Evolutionary conservation across 306 rosid species (phyloP).

Genomic region (Fragaria ananassa): DNA sequence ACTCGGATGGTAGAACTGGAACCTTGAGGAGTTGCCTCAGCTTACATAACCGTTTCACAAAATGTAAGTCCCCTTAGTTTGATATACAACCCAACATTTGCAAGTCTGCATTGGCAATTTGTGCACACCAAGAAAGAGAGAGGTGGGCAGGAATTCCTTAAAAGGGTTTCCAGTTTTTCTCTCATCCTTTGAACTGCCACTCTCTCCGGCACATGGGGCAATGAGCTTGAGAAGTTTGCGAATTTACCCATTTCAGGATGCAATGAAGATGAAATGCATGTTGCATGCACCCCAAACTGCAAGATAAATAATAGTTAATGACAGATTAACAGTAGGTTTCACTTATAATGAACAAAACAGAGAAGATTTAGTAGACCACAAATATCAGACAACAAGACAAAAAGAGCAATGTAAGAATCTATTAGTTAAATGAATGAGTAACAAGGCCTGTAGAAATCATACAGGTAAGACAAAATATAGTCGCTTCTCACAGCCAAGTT

Average conservation of each 20-base stretch:
- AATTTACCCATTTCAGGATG: slow-evolving; percentile 86
- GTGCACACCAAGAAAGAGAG: background rate
- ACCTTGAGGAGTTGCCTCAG: background rate
- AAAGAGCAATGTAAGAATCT: background rate
- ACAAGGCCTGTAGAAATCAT: background rate
- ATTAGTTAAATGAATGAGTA: background rate
- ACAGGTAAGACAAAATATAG: background rate
- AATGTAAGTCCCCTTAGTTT: background rate
- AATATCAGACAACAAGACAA: background rate
- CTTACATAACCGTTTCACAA: background rate
- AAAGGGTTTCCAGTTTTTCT: background rate
- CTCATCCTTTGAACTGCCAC: slow-evolving; percentile 79
- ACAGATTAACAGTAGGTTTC: background rate
- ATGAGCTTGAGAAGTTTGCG: slow-evolving; percentile 84
- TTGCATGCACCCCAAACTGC: slow-evolving; percentile 98
- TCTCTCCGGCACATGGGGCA: slow-evolving; percentile 95
- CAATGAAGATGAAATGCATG: slow-evolving; percentile 92
- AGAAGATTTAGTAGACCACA: background rate
- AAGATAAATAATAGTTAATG: background rate
- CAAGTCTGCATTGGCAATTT: background rate
- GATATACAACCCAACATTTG: background rate
- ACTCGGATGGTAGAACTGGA: background rate
- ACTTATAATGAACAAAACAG: background rate
- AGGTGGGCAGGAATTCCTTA: background rate
- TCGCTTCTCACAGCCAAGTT: background rate